Evolutionary conservation across 2,329 filamentous ascomycete genomes (phyloP), one percentile per base, ranked within the genome.

Genomic region (Talaromyces sp.): DNA sequence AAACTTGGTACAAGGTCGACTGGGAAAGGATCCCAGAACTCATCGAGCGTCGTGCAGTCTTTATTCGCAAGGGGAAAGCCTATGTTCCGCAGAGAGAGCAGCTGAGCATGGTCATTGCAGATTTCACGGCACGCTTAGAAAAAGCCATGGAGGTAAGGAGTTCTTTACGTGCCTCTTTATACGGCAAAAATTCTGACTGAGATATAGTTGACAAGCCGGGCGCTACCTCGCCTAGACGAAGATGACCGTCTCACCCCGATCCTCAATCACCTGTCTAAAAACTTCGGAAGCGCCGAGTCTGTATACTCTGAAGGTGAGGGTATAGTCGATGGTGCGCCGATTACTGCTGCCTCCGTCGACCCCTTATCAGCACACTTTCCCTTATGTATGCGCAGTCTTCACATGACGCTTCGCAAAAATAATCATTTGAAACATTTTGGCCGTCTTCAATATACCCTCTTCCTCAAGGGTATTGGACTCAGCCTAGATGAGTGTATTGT

Each of bases 1-100:
- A 95, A 69, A 87, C 81, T 28, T 99, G 92, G 89, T 96, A 96
- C 82, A 98, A 97, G 78, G 92, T 98, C 1, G 92, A 97, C 70
- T 99, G 93, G 92, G 90, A 92, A 72, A 85, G 88, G 36, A 95
- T 99, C 1, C 92, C 93, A 0, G 93, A 98, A 64, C 78, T 99
- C 42, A 88, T 99, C 0, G 93, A 97, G 76, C 78, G 84, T 55
- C 83, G 93, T 57, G 84, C 85, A 58, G 91, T 96, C 1, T 87
- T 95, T 60, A 66, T 98, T 66, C 88, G 84, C 67, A 86, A 79
- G 30, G 95, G 95, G 2, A 95, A 92, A 75, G 95, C 95, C 1
- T 99, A 92, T 71, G 93, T 99, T 1, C 93, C 95, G 0, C 87
- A 88, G 13, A 84, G 88, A 61, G 92, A 97, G 73, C 92, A 98